phyloP scores from a whole-genome alignment of 805 yeast species.

The Saccharomycopsis sp. region DNA sequence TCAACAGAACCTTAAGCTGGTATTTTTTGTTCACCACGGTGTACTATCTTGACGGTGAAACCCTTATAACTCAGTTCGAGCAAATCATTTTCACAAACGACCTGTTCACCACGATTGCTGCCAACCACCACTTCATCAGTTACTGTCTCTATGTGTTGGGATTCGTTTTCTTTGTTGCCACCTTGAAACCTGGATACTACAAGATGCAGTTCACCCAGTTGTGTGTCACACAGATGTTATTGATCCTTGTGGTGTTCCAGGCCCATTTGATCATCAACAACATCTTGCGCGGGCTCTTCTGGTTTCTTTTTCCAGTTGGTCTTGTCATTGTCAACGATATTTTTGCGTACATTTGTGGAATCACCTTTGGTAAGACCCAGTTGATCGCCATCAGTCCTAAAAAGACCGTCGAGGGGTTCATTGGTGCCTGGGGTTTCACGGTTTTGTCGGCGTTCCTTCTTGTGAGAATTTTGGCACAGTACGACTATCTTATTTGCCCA shows the following conservation, averaged over 20 bases:
- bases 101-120: conserved; percentile 50
- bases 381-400: conserved; percentile 92
- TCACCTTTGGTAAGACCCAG: conserved; percentile 90
- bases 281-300: conserved; percentile 81
- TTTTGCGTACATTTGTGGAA: conserved; percentile 95
- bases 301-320: conserved; percentile 91
- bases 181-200: conserved; percentile 81
- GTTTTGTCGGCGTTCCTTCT: conserved; percentile 63
- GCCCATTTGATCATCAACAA: conserved; percentile 89
- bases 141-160: conserved; percentile 83
- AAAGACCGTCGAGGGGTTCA: conserved; percentile 94
- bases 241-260: conserved; percentile 84
- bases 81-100: conserved; percentile 46
- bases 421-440: conserved; percentile 97
- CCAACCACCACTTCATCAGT: conserved; percentile 77
- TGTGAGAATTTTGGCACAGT: conserved; percentile 55
- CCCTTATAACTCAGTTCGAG: conserved; percentile 61
- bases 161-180: conserved; percentile 81
- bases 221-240: conserved; percentile 90
- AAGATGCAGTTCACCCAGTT: conserved; percentile 91
- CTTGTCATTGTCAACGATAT: conserved; percentile 92
- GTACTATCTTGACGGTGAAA: conserved; percentile 84
- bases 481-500: conserved; percentile 82
- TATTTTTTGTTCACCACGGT: conserved; percentile 83
- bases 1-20: conserved; percentile 84